These are phyloP conservation scores for Candida ortonii DNA, from an alignment of 805 yeast genomes.

Conservation along the genomic window DNA sequence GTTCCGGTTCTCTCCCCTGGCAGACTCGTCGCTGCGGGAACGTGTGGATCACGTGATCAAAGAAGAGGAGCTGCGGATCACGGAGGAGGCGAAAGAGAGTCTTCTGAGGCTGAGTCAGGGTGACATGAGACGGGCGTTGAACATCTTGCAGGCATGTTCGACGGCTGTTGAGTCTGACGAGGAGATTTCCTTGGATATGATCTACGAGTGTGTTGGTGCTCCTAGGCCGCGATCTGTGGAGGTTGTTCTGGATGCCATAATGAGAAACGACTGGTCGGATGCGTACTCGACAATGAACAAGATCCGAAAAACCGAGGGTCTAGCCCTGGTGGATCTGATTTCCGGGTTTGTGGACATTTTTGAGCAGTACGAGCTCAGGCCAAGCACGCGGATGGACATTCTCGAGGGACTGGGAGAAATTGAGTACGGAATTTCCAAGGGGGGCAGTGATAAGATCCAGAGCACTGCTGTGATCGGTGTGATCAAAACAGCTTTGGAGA, in stretches of 20 bases:
- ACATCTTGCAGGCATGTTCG: conserved; percentile 90
- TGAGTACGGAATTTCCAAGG: conserved; percentile 87
- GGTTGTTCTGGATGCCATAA: conserved; percentile 67
- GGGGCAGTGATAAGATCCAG: conserved; percentile 89
- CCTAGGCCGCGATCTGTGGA: conserved; percentile 88
- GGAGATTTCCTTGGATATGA: conserved; percentile 67
- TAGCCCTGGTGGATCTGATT: conserved; percentile 84
- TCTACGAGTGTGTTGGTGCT: conserved; percentile 93
- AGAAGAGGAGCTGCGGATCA: conserved; percentile 60
- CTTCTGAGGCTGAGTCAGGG: conserved; percentile 78
- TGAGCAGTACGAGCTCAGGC: conserved; percentile 62
- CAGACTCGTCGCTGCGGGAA: conserved; percentile 60
- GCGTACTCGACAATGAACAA: conserved; percentile 64
- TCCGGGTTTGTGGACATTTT: conserved; percentile 72
- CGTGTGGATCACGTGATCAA: conserved; percentile 68
- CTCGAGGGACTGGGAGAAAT: conserved; percentile 77
- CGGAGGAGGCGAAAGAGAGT: conserved; percentile 59
- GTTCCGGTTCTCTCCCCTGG: conserved; percentile 85
- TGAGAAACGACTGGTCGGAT: conserved; percentile 86
- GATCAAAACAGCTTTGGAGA: conserved; percentile 64
- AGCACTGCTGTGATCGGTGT: conserved; percentile 88
- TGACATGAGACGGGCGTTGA: conserved; percentile 93
- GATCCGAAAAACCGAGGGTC: conserved; percentile 70
- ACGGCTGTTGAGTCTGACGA: conserved; percentile 59
- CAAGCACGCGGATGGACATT: conserved; percentile 58